phyloP scores from a whole-genome alignment of 2,329 filamentous ascomycete genomes.

The Scedosporium minutisporum region DNA sequence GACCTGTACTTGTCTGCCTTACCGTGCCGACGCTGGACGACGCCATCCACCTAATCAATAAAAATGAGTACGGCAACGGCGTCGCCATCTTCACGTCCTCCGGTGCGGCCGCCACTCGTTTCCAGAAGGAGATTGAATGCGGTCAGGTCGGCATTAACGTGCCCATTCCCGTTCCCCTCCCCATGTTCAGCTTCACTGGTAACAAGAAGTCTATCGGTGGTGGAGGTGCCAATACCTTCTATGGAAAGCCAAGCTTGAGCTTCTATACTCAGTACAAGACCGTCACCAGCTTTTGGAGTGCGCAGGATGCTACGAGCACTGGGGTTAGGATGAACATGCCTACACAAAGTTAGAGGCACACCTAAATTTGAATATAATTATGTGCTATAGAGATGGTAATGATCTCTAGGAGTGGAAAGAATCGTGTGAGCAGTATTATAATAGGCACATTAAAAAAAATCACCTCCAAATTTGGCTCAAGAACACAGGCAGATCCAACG shows the following conservation, averaged over 20 bases:
- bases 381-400: no score
- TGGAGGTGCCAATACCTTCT: conserved; percentile 87
- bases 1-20: conserved; percentile 72
- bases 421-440: no score
- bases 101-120: conserved; percentile 65
- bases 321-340: no score
- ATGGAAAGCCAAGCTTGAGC: conserved; percentile 81
- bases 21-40: conserved; percentile 73
- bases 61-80: conserved; percentile 80
- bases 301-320: no score
- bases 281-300: conserved; percentile 82
- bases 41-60: conserved; percentile 72
- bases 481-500: no score
- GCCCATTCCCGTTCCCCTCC: conserved; percentile 62
- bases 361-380: no score
- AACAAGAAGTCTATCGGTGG: conserved; percentile 89
- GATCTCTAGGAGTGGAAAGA: no score
- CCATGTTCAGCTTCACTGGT: conserved; percentile 64
- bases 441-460: no score
- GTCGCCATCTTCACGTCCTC: conserved; percentile 76
- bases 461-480: no score
- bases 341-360: no score
- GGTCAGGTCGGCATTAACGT: conserved; percentile 83
- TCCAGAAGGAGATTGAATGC: conserved; percentile 73
- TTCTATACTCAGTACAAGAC: conserved; percentile 99